These are phyloP conservation scores for Cercophora scortea DNA, from an alignment of 495 filamentous ascomycete genomes.

Conservation along the genomic window DNA sequence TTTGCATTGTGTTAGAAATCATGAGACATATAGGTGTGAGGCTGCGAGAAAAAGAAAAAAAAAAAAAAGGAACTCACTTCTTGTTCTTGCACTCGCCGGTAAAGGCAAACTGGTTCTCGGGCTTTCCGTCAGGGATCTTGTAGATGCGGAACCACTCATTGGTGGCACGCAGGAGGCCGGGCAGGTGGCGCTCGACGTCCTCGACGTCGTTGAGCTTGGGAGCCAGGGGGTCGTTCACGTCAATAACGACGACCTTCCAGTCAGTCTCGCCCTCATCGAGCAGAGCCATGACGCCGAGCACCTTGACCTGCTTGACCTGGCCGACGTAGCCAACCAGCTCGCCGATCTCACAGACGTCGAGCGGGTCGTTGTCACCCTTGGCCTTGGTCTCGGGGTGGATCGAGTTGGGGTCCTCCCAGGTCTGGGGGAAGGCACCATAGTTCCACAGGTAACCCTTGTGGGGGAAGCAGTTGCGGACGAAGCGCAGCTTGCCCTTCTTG, in stretches of 20 bases:
- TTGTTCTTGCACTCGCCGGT: conserved; percentile 99
- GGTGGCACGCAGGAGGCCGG: conserved; percentile 90
- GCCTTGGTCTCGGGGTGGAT: conserved; percentile 98
- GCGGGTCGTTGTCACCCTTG: conserved; percentile 98
- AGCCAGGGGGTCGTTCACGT: conserved; percentile 94
- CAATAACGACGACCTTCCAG: conserved; percentile 99
- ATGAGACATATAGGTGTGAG: neutral
- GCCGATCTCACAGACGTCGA: conserved; percentile 98
- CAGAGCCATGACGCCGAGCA: conserved; percentile 97
- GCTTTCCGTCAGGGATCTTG: conserved; percentile 99
- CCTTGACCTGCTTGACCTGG: conserved; percentile 99
- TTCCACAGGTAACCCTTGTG: conserved; percentile 99
- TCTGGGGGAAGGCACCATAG: conserved; percentile 99
- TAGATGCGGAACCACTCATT: conserved; percentile 99
- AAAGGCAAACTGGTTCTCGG: conserved; percentile 99
- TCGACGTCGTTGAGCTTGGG: conserved; percentile 97
- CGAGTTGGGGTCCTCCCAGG: conserved; percentile 96
- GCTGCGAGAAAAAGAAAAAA: no score
- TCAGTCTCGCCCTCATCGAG: conserved; percentile 99
- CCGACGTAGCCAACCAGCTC: conserved; percentile 92
- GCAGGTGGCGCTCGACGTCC: conserved; percentile 97
- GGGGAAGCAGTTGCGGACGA: conserved; percentile 99
- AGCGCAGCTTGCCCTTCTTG: conserved; percentile 91
- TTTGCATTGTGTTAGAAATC: conserved; percentile 25
- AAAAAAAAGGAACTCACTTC: conserved; percentile 48